Evolutionary conservation across 73 alveolate species (phyloP), one percentile per base, ranked within the genome.

Genomic region (Paramecium primaurelia): DNA sequence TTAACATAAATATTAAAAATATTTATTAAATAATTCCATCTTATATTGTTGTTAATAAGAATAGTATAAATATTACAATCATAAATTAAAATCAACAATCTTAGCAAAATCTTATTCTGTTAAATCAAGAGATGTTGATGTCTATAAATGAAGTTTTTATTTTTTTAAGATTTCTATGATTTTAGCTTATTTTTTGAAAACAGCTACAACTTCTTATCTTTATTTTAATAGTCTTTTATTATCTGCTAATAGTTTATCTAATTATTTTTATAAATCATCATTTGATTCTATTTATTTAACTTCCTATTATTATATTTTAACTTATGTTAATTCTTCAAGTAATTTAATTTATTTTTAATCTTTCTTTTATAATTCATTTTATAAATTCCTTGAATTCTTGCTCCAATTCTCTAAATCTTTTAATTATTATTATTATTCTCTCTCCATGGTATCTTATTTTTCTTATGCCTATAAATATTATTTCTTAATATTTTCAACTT

Each of bases 41-140:
- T 49, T 34, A 34, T 37, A 16, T 22, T 0, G 25, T 22, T 22
- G 25, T 22, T 42, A 11, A 42, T 42, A 42, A 34, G 89, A 18
- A 60, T 64, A n/a, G 37, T 51, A 37, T 64, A 58, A 42, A 34
- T 75, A n/a, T 1, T 25, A 16, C 20, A 0, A 0, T 75, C 68
- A 75, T 42, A 75, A 75, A 22, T 12, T 38, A 38, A 75, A 75
- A 75, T 75, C 88, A 75, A 75, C 88, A 4, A 75, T 80, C 51
- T 80, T 80, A 45, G 91, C 91, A 47, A 80, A 80, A 47, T 80
- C 91, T 36, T 80, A 47, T 47, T 80, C 91, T 8, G 90, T 77
- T 16, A 77, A 38, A 77, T 77, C 90, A 8, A 77, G n/a, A 4
- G 90, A 42, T 16, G 90, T 20, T 32, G 51, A 22, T 8, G 90